phyloP scores from a whole-genome alignment of 2,329 filamentous ascomycete species.

The Claviceps purpurea region DNA sequence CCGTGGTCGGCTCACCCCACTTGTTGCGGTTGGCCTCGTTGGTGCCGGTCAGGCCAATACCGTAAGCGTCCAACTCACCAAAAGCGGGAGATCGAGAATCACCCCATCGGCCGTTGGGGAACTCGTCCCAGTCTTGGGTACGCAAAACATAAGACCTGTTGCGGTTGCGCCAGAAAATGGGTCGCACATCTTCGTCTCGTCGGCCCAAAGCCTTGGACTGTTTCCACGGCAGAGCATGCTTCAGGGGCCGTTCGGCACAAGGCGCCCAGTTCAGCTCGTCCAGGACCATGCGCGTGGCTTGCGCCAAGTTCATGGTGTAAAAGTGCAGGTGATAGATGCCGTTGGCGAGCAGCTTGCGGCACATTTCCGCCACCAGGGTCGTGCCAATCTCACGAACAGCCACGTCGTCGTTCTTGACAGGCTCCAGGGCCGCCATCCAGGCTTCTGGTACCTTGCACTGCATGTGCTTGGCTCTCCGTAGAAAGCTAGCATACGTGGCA shows the following conservation, averaged over 20 bases:
- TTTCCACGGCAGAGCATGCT: slow-evolving; percentile 91
- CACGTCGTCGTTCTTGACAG: slow-evolving; percentile 92
- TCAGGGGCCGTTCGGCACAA: slow-evolving; percentile 60
- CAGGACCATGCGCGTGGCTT: slow-evolving; percentile 85
- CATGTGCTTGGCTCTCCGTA: slow-evolving; percentile 83
- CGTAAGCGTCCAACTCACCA: slow-evolving; percentile 87
- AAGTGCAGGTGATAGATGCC: slow-evolving; percentile 89
- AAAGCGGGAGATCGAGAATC: slow-evolving; percentile 94
- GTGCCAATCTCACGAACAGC: slow-evolving; percentile 85
- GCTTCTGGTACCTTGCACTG: slow-evolving; percentile 68
- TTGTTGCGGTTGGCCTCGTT: slow-evolving; percentile 93
- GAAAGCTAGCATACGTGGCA: slow-evolving; percentile 84
- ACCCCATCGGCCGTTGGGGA: slow-evolving; percentile 97
- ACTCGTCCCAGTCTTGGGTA: slow-evolving; percentile 98
- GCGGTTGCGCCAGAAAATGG: slow-evolving; percentile 97
- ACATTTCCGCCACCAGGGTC: slow-evolving; percentile 77
- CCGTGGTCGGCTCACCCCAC: slow-evolving; percentile 73
- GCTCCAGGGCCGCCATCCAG: slow-evolving; percentile 74
- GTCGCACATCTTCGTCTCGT: slow-evolving; percentile 86
- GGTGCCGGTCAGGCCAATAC: slow-evolving; percentile 82
- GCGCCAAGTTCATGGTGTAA: slow-evolving; percentile 98
- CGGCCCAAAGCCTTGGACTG: slow-evolving; percentile 83
- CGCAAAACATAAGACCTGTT: slow-evolving; percentile 91
- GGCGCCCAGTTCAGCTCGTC: slow-evolving; percentile 80
- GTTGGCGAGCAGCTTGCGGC: slow-evolving; percentile 66